phyloP scores from a whole-genome alignment of 345 rosid genomes.

The Syzygium grande region DNA sequence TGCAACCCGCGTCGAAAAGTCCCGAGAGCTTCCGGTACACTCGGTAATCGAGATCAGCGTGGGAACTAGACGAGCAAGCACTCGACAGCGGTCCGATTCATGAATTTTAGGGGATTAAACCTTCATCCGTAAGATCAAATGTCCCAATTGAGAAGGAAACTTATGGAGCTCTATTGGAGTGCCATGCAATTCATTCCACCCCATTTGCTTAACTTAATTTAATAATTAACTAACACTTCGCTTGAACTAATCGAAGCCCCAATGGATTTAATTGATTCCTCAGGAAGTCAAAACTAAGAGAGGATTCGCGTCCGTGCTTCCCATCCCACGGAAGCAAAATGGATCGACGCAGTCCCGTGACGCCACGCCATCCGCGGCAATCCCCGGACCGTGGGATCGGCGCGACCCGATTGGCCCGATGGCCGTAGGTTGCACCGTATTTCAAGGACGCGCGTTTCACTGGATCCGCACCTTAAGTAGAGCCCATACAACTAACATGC shows the following conservation, averaged over 20 bases:
- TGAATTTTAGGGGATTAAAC: background rate
- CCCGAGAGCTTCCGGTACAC: too few relatives aligned
- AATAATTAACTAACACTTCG: background rate
- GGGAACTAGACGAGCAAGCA: background rate
- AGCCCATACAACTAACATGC: background rate
- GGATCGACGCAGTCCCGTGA: background rate
- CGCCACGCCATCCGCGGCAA: background rate
- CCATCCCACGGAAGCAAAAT: background rate
- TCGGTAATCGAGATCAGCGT: accelerated
- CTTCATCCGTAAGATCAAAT: background rate
- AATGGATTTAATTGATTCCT: background rate
- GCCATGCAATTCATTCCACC: background rate
- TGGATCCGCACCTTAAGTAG: background rate
- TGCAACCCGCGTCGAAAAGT: accelerated
- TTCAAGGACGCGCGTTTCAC: background rate
- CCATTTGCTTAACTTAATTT: background rate
- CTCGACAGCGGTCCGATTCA: background rate
- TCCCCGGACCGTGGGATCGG: background rate
- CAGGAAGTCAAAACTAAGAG: background rate
- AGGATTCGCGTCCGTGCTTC: background rate
- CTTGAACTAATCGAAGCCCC: background rate
- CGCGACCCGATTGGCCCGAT: background rate
- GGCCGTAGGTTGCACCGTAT: background rate
- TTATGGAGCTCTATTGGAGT: background rate
- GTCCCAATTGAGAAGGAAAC: background rate